Conservation (phyloP, 1,284 basidiomycete species). For the Tylopilus orsonianus region DNA sequence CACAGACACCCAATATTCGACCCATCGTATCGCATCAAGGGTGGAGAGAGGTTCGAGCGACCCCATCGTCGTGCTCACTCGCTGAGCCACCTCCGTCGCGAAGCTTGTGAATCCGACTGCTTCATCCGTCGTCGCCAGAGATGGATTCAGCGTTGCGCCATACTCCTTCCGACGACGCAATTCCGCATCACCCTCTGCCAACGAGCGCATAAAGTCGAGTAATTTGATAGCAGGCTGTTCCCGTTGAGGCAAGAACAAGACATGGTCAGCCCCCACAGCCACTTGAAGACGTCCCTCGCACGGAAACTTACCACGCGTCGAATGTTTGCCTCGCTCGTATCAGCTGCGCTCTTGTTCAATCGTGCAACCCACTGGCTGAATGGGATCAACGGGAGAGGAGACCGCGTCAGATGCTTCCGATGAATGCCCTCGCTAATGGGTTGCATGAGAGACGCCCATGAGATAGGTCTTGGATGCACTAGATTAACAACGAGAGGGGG, state of each 20-base stretch:
- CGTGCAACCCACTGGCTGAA: constrained; percentile 26
- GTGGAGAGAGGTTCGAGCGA: constrained; percentile 12
- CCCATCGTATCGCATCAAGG: constrained; percentile 18
- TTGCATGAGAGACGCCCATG: constrained; percentile 26
- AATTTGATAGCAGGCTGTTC: constrained; percentile 25
- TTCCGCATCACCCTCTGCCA: constrained; percentile 3
- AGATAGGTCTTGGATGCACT: constrained; percentile 27
- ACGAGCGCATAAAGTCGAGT: constrained; percentile 14
- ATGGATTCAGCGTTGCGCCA: no score
- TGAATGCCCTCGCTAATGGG: constrained; percentile 16
- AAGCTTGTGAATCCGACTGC: constrained; percentile 9
- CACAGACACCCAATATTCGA: constrained; percentile 11
- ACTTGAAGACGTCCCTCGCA: no score
- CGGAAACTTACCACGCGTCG: constrained; percentile 14
- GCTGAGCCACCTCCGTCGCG: constrained; percentile 8
- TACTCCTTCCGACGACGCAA: background rate
- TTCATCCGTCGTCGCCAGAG: constrained; percentile 1
- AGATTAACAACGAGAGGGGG: constrained; percentile 25
- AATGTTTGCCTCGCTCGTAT: constrained; percentile 14
- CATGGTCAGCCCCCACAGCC: no score
- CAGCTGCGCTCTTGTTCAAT: constrained; percentile 13
- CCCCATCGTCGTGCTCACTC: constrained; percentile 20
- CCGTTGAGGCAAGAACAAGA: no score
- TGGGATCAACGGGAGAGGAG: constrained; percentile 11
- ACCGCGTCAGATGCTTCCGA: constrained; percentile 8